Evolutionary conservation across 495 filamentous ascomycete species (phyloP).

Genomic region (Viridothelium virens): DNA sequence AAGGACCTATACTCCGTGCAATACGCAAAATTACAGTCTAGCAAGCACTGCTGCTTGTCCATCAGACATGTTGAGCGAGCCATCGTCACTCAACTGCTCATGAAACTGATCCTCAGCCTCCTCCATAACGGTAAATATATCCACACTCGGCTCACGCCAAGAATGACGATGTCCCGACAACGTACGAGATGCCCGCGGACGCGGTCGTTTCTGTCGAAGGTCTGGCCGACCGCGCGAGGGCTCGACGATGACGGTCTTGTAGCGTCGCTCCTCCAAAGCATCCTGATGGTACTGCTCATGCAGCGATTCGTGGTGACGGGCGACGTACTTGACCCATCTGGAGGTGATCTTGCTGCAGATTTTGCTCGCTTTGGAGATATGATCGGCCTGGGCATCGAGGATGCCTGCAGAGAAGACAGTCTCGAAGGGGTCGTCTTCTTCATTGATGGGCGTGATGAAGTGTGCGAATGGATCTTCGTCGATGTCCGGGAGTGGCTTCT

Average conservation of each 20-base stretch:
- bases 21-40: neutral
- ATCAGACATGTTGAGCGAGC: neutral
- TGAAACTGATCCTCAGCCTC: slow-evolving; percentile 22
- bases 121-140: slow-evolving; percentile 36
- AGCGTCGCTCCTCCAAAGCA: neutral
- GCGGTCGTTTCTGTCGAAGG: slow-evolving; percentile 9
- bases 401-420: slow-evolving; percentile 32
- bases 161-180: slow-evolving; percentile 35
- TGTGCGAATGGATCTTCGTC: slow-evolving; percentile 38
- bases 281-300: slow-evolving; percentile 26
- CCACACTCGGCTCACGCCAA: slow-evolving; percentile 38
- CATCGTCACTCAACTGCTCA: slow-evolving; percentile 1
- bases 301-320: slow-evolving; percentile 22
- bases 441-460: slow-evolving; percentile 35
- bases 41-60: neutral
- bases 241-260: neutral
- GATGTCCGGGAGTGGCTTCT: slow-evolving; percentile 27
- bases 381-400: slow-evolving; percentile 15
- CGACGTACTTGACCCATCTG: slow-evolving; percentile 30
- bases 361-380: slow-evolving; percentile 24
- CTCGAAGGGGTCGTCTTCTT: slow-evolving; percentile 33
- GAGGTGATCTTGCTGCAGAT: slow-evolving; percentile 24
- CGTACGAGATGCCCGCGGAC: slow-evolving; percentile 26
- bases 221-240: neutral
- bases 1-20: neutral